Base-by-base conservation (phyloP, 768 basidiomycete species). In the Lepiota brunneoincarnata region DNA sequence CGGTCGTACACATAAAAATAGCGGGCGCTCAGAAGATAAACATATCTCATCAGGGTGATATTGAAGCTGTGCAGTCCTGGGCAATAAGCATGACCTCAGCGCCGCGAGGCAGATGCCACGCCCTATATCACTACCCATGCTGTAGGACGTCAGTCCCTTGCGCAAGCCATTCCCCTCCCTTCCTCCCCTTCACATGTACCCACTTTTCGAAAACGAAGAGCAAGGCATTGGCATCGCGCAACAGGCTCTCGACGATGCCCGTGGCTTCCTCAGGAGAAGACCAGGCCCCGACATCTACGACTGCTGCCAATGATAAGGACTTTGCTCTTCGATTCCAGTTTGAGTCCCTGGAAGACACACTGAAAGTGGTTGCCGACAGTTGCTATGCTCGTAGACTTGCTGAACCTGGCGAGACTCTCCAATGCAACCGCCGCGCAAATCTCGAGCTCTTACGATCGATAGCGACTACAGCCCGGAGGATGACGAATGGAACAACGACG, bases 311-410 rank as follows among this genome's bases (percentile, higher is more conserved):
- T 43, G 51, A 45, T 43, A 36, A 24, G 24, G 24, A 36, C n/a
- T 28, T 37, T 26, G 42, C 42, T 2, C 51, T 52, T 15, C 51
- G 28, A 24, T 18, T 44, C 20, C 51, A 52, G n/a, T 43, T 52
- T 23, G 51, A 52, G 31, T 37, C 24, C 23, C 23, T 52, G 26
- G 42, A 52, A 23, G 51, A 52, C 10, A 52, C 44, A 43, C 7
- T 52, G 42, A 52, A 34, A 23, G 34, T 44, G 20, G 42, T 52
- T 28, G 24, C 36, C 34, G 51, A 52, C 35, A 21, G 42, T 23
- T 42, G 42, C 12, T 52, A 52, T 45, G 41, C 51, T 10, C 51
- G 35, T 34, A 43, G 34, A n/a, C 51, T 52, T 23, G n/a, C 42
- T 4, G 42, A 15, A 2, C 23, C 20, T 12, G 42, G 42, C 2